Conservation (phyloP, 345 rosid species). For the Rhodamnia argentea region DNA sequence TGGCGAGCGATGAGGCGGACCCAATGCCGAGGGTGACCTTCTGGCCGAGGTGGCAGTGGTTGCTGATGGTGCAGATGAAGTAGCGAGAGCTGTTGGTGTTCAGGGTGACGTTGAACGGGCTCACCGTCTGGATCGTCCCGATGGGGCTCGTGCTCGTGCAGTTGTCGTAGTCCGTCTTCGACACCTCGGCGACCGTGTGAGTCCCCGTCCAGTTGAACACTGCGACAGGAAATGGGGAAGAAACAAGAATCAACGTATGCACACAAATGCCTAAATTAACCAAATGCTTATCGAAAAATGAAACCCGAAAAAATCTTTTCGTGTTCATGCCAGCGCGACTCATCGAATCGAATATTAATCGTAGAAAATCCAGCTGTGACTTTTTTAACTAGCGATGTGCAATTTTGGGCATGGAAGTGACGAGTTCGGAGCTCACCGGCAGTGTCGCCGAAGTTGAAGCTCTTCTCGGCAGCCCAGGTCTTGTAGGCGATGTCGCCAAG, state of each 20-base stretch:
- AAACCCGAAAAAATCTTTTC: neutral
- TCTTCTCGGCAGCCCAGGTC: slow-evolving; percentile 2
- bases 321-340: neutral
- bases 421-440: neutral
- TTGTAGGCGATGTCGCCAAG: slow-evolving; percentile 1
- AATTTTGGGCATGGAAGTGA: neutral
- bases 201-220: slow-evolving; percentile 23
- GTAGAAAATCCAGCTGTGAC: neutral
- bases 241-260: neutral
- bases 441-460: neutral
- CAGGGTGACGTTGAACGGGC: neutral
- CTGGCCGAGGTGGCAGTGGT: slow-evolving; percentile 15
- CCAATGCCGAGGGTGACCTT: slow-evolving; percentile 12
- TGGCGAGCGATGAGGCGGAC: slow-evolving; percentile 4
- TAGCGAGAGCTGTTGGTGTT: neutral
- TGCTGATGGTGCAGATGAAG: slow-evolving; percentile 12
- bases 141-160: slow-evolving; percentile 7
- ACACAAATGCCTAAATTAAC: neutral
- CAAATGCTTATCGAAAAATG: neutral
- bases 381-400: neutral
- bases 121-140: neutral
- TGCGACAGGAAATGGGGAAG: neutral
- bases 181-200: slow-evolving; percentile 8
- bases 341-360: neutral
- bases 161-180: slow-evolving; percentile 6